Evolutionary conservation across 139 green algal genomes (phyloP), one percentile per base, ranked within the genome.

Genomic region (Tetraselmis chui): DNA sequence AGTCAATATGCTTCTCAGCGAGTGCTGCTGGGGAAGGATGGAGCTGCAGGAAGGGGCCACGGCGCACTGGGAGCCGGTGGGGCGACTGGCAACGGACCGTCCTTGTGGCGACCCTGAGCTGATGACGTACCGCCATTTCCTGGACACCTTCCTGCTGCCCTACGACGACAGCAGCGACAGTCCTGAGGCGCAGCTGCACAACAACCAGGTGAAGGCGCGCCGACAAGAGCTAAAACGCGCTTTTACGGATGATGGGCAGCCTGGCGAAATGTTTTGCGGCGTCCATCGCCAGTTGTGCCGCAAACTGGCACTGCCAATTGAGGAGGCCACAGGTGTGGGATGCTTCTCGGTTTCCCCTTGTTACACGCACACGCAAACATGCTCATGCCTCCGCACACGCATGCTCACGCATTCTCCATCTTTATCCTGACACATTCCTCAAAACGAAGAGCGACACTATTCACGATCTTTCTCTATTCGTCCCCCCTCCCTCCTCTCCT

Each of bases 121-220:
- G 79, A 89, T 89, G 86, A 89, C 75, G 30, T 89, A 89, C 80
- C 83, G 86, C 59, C 83, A 59, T 76, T 89, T 84, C 76, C 79
- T 89, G 30, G 86, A 89, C 79, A 82, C 81, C 29, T 89, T 87
- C 32, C 76, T 84, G 59, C 80, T 86, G 79, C 86, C 86, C 0
- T 83, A 76, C 28, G 58, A 75, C 31, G 59, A 83, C 11, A 77
- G 81, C 1, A 29, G 27, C n/a, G 28, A 30, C 23, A 30, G 31
- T 0, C 30, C 30, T 1, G 82, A 83, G 27, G 29, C 76, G 22
- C 59, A 86, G 5, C 23, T 23, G 31, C 11, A 67, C 18, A 88
- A 86, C 82, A 81, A 67, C 28, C 24, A 67, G 22, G 78, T 86
- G 31, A 89, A 89, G 59, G 23, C 74, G 23, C 58, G 78, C 22